A percentile compares a stretch with the other conserved stretches of the same genome.
phyloP scores from a whole-genome alignment of 2,329 filamentous ascomycete genomes.

The Aureobasidium sp. region DNA sequence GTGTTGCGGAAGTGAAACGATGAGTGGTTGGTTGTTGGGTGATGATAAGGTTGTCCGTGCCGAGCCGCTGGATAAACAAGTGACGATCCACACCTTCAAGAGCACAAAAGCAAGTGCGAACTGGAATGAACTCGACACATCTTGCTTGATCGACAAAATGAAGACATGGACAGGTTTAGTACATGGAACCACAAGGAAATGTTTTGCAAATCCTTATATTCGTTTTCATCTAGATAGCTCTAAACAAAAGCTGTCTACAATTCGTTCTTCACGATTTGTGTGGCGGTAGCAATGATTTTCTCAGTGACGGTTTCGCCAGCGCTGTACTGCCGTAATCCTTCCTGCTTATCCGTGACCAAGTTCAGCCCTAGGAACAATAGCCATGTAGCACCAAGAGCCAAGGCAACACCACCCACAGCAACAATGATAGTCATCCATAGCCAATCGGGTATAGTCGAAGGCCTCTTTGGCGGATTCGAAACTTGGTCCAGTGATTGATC shows the following conservation, averaged over 20 bases:
- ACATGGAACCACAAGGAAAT: not conserved
- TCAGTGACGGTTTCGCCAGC: not conserved
- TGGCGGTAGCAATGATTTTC: not conserved
- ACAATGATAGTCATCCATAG: not conserved
- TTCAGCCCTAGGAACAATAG: not conserved
- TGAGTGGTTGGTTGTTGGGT: not conserved
- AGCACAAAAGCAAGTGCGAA: too few species aligned
- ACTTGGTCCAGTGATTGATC: slow-evolving; percentile 34
- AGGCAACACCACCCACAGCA: not conserved
- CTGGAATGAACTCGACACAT: too few species aligned
- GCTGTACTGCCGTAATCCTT: not conserved
- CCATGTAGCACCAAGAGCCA: not conserved
- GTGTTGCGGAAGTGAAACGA: not conserved
- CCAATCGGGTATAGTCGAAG: not conserved
- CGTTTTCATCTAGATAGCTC: too few species aligned
- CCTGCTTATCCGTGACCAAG: not conserved
- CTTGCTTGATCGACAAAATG: too few species aligned
- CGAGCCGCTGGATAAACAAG: not conserved
- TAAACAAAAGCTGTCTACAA: not conserved
- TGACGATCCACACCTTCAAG: not conserved
- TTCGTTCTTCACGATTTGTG: not conserved
- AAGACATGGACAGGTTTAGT: not conserved
- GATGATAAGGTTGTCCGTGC: not conserved
- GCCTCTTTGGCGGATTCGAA: not conserved
- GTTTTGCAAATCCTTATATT: too few species aligned